phyloP scores from a whole-genome alignment of 768 basidiomycete genomes.

The Pulveroboletus sp. region DNA sequence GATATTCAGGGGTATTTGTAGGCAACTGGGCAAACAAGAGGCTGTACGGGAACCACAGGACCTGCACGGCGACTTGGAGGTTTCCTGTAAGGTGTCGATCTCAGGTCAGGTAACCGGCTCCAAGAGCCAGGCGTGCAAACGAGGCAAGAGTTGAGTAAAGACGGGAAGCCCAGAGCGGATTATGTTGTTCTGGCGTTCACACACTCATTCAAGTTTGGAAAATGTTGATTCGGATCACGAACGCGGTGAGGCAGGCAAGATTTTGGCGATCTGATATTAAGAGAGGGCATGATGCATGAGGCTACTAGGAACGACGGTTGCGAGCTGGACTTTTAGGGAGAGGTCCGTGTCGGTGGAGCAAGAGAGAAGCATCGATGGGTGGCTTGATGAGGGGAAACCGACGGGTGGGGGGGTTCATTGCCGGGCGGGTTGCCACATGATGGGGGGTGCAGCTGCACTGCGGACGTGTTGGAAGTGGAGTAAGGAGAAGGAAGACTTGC shows the following conservation, averaged over 20 bases:
- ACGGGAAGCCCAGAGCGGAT: constrained; percentile 1
- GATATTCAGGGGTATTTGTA: constrained; percentile 25
- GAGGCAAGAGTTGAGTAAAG: constrained; percentile 13
- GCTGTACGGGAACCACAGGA: constrained; percentile 20
- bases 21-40: constrained; percentile 16
- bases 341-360: constrained; percentile 7
- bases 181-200: constrained; percentile 13
- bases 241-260: constrained; percentile 23
- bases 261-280: constrained; percentile 32
- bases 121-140: constrained; percentile 6
- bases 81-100: constrained; percentile 10
- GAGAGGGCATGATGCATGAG: constrained; percentile 28
- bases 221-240: constrained; percentile 28
- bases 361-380: not conserved
- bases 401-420: constrained; percentile 19
- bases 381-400: not conserved
- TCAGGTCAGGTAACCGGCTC: constrained; percentile 2
- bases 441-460: constrained; percentile 18
- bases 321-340: not conserved
- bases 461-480: constrained; percentile 31
- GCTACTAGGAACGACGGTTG: constrained; percentile 14
- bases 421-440: constrained; percentile 22
- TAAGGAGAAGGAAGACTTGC: constrained; percentile 22
- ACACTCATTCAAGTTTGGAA: constrained; percentile 23
- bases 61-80: constrained; percentile 17